phyloP scores from a whole-genome alignment of 352 stramenopile genomes.

The Pythium coloratum region DNA sequence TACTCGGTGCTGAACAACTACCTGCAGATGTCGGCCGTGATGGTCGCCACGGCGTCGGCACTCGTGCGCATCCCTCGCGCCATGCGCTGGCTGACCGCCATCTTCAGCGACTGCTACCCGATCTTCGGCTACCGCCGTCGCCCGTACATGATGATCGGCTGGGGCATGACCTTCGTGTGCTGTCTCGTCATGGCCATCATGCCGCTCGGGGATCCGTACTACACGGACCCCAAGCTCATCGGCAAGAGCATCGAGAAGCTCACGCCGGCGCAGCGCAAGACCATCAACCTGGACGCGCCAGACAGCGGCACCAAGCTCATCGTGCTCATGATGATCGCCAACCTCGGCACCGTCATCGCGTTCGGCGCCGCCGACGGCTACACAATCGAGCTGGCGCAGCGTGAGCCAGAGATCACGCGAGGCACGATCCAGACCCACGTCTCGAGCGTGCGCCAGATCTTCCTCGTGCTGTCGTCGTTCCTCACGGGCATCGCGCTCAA shows the following conservation, averaged over 20 bases:
- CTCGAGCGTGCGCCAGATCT: slow-evolving; percentile 21
- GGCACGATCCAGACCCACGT: slow-evolving; percentile 25
- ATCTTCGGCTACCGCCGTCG: slow-evolving; percentile 21
- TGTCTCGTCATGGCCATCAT: slow-evolving; percentile 23
- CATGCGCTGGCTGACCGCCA: slow-evolving; percentile 57
- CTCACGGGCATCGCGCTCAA: slow-evolving; percentile 31
- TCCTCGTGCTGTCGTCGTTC: slow-evolving; percentile 11
- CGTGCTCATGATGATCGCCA: slow-evolving; percentile 27
- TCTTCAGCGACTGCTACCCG: slow-evolving; percentile 30
- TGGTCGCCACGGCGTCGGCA: slow-evolving; percentile 21
- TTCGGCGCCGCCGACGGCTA: slow-evolving; percentile 25
- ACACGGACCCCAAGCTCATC: slow-evolving; percentile 10
- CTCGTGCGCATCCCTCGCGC: slow-evolving; percentile 49
- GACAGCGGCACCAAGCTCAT: slow-evolving; percentile 13
- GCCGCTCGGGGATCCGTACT: slow-evolving; percentile 20
- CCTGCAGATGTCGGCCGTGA: slow-evolving; percentile 28
- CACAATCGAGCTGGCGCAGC: slow-evolving; percentile 31
- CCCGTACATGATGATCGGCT: slow-evolving; percentile 56
- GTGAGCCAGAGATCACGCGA: slow-evolving; percentile 24
- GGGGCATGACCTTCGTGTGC: slow-evolving; percentile 19
- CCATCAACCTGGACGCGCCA: slow-evolving; percentile 22
- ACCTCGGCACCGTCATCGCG: slow-evolving; percentile 26
- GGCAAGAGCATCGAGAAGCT: slow-evolving; percentile 10
- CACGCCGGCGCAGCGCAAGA: slow-evolving; percentile 8
- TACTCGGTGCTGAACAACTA: slow-evolving; percentile 38